Conservation (phyloP, 768 basidiomycete species). For the Suillus lakei region DNA sequence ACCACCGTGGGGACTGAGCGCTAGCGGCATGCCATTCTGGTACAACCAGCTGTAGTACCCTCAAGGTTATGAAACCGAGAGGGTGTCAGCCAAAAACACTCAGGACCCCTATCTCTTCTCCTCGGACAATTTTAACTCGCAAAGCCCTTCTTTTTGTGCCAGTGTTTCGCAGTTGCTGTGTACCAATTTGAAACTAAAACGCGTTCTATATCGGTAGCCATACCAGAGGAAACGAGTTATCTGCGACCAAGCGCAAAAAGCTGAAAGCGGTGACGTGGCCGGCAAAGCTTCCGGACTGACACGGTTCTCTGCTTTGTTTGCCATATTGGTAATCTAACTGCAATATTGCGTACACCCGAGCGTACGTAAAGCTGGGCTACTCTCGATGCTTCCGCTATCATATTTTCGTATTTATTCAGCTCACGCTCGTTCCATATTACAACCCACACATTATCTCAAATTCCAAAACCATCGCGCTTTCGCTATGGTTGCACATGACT, state of each 20-base stretch:
- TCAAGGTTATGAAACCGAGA: constrained; percentile 1
- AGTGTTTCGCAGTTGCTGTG: background rate
- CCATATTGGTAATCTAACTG: constrained; percentile 47
- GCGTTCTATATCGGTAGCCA: background rate
- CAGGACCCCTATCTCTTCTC: background rate
- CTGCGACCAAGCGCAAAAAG: constrained; percentile 3
- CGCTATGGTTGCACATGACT: constrained; percentile 28
- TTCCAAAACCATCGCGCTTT: constrained; percentile 18
- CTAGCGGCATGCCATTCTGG: background rate
- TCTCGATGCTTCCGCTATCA: background rate
- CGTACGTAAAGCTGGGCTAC: too few relatives aligned
- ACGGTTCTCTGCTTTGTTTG: background rate
- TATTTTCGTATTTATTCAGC: background rate
- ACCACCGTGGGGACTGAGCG: too few relatives aligned
- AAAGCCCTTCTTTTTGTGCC: background rate
- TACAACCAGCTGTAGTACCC: background rate
- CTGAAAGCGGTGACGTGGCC: background rate
- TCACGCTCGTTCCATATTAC: background rate
- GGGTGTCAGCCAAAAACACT: background rate
- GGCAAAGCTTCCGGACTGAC: background rate
- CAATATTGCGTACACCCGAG: too few relatives aligned
- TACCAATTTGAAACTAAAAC: background rate
- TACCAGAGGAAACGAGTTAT: background rate
- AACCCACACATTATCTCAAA: background rate
- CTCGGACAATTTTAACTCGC: background rate